Evolutionary conservation across 139 green algal genomes (phyloP).

Genomic region (Coelastrella sp.): DNA sequence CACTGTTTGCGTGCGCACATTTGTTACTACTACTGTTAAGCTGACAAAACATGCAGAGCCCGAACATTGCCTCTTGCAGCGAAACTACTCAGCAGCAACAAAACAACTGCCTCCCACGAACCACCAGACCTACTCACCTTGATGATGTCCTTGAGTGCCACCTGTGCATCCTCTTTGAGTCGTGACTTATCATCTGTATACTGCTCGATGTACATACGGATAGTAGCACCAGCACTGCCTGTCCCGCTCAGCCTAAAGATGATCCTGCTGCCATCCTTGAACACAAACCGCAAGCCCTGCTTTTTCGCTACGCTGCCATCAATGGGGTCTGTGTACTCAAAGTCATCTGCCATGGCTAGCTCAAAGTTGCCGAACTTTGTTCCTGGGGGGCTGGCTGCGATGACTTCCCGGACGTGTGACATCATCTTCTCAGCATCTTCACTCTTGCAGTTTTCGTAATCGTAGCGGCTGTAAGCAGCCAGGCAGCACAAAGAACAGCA

Average conservation of each 20-base stretch:
- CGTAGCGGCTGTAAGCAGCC: conserved; percentile 80
- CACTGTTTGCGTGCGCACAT: too few relatives aligned
- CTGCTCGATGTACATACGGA: conserved; percentile 99
- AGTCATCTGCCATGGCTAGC: conserved; percentile 85
- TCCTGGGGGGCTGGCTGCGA: conserved; percentile 66
- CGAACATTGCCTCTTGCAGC: too few relatives aligned
- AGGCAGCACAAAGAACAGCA: neutral
- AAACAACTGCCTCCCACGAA: too few relatives aligned
- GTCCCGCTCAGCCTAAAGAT: conserved; percentile 84
- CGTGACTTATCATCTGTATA: conserved; percentile 88
- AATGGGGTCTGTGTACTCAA: conserved; percentile 98
- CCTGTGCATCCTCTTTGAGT: conserved; percentile 88
- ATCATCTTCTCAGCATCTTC: conserved; percentile 90
- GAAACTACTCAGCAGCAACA: too few relatives aligned
- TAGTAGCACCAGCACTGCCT: conserved; percentile 93
- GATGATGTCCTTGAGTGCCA: conserved; percentile 64
- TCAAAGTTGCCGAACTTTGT: conserved; percentile 66
- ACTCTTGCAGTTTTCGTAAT: conserved; percentile 94
- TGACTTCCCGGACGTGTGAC: conserved; percentile 83
- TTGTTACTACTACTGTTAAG: too few relatives aligned
- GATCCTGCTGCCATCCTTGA: conserved; percentile 95
- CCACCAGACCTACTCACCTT: conserved; percentile 48
- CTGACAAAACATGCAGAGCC: too few relatives aligned
- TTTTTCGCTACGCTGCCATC: conserved; percentile 91
- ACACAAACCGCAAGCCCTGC: conserved; percentile 98